Conservation (phyloP, 2,329 filamentous ascomycete species). For the Delphinella strobiligena region DNA sequence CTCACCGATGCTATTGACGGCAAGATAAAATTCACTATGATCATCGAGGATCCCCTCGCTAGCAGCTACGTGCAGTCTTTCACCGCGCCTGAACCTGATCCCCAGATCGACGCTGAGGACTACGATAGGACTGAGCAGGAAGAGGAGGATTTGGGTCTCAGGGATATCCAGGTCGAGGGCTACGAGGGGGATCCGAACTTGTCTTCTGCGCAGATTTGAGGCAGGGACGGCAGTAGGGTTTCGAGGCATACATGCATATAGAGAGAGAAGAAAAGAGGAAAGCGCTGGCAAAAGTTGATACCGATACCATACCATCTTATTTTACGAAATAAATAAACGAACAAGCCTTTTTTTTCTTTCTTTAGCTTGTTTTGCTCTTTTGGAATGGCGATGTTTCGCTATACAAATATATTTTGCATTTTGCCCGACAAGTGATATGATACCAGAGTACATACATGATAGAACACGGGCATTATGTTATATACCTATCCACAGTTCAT, state of each 20-base stretch:
- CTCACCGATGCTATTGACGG: slow-evolving; percentile 71
- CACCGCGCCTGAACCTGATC: slow-evolving; percentile 66
- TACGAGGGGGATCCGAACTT: slow-evolving; percentile 44
- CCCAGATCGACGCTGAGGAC: slow-evolving; percentile 66
- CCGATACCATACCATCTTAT: too few species aligned
- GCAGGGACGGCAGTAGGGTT: neutral
- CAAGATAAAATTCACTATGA: slow-evolving; percentile 66
- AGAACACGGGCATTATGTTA: too few species aligned
- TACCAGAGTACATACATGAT: too few species aligned
- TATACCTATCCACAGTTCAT: too few species aligned
- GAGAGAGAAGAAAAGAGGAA: too few species aligned
- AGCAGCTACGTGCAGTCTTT: slow-evolving; percentile 91
- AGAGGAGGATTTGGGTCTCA: slow-evolving; percentile 81
- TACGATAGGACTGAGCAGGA: slow-evolving; percentile 86
- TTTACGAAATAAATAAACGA: neutral
- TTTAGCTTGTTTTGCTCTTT: too few species aligned
- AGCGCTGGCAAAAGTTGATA: neutral
- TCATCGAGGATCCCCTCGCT: slow-evolving; percentile 78
- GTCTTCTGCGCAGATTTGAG: neutral
- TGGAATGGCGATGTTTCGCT: too few species aligned
- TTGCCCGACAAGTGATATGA: too few species aligned
- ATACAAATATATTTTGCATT: too few species aligned
- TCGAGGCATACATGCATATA: too few species aligned
- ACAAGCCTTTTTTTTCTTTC: too few species aligned
- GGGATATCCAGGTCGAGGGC: slow-evolving; percentile 83